These are phyloP conservation scores for Tricholoma sp. DNA, from an alignment of 768 basidiomycete species.

Conservation along the genomic window DNA sequence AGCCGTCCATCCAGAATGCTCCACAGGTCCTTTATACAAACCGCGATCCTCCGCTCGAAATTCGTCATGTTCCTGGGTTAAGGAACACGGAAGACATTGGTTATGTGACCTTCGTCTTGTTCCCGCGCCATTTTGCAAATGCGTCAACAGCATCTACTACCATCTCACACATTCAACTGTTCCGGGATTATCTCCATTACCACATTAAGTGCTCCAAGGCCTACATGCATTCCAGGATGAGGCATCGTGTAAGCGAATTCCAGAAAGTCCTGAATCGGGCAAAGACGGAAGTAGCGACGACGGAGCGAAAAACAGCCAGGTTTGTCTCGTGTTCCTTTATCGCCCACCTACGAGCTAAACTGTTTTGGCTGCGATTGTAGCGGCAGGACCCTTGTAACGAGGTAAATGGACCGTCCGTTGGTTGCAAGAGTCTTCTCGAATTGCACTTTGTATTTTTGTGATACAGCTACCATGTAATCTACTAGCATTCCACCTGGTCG, in stretches of 20 bases:
- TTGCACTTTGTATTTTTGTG: background rate
- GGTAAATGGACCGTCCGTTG: conserved; percentile 27
- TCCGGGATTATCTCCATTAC: conserved; percentile 99
- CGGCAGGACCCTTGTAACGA: conserved; percentile 52
- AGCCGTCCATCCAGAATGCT: conserved; percentile 91
- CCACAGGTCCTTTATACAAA: conserved; percentile 96
- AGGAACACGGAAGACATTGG: conserved; percentile 84
- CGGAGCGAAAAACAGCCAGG: conserved; percentile 90
- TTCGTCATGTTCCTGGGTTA: conserved; percentile 79
- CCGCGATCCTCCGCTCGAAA: conserved; percentile 95
- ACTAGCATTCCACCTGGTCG: too few species aligned
- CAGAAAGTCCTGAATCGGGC: conserved; percentile 94
- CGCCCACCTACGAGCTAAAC: background rate
- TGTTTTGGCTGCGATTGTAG: conserved; percentile 24
- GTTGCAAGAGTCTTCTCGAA: background rate
- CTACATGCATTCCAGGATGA: conserved; percentile 98
- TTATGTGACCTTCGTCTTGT: conserved; percentile 96
- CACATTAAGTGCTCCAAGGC: conserved; percentile 99
- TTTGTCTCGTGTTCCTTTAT: conserved; percentile 30
- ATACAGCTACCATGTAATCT: background rate
- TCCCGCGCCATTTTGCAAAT: conserved; percentile 90
- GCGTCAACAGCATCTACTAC: conserved; percentile 62
- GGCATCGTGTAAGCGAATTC: conserved; percentile 90
- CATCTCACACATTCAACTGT: conserved; percentile 93
- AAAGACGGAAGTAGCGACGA: conserved; percentile 81